Evolutionary conservation across 495 filamentous ascomycete genomes (phyloP), one percentile per base, ranked within the genome.

Genomic region (Penicillium silybi): DNA sequence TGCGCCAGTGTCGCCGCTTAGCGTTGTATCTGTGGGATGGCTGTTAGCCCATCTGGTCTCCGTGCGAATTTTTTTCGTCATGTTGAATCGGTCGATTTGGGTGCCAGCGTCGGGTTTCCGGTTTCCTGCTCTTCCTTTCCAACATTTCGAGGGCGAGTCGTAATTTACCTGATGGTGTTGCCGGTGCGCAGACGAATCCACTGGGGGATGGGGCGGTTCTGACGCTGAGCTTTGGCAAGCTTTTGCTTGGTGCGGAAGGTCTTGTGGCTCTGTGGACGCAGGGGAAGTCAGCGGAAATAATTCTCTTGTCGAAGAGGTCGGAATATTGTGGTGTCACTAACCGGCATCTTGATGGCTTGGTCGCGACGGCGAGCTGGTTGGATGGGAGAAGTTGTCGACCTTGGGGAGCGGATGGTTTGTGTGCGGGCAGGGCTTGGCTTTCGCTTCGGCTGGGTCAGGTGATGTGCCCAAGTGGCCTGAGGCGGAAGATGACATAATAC

Each of bases 221-320:
- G 91, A 81, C 95, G 96, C 83, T 96, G 91, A 70, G 93, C 93
- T 83, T 91, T 96, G 69, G 95, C 93, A 81, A 98, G 93, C 93
- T 98, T 98, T 77, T 93, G 88, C 92, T 98, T 98, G 76, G 90
- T 95, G 73, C 89, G 87, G 89, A 97, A 97, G 69, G 90, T 89
- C 85, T 97, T 97, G 82, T 98, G 90, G 84, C 86, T 90, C 91
- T 96, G 74, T 73, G 55, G 22, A 46, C 35, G 54, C 48, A 23
- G 42, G 45, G 47, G 17, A 45, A 63, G 61, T 49, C 39, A 37
- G 11, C 22, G 26, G 5, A 39, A 27, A 26, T 48, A 53, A 38
- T 18, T 51, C 68, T 58, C 38, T 32, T 25, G 39, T 29, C 39
- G 39, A 27, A 40, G 47, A n/a, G 10, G 10, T 16, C 22, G 40